phyloP scores from a whole-genome alignment of 129 eudicot genomes.

The Erigeron canadensis region DNA sequence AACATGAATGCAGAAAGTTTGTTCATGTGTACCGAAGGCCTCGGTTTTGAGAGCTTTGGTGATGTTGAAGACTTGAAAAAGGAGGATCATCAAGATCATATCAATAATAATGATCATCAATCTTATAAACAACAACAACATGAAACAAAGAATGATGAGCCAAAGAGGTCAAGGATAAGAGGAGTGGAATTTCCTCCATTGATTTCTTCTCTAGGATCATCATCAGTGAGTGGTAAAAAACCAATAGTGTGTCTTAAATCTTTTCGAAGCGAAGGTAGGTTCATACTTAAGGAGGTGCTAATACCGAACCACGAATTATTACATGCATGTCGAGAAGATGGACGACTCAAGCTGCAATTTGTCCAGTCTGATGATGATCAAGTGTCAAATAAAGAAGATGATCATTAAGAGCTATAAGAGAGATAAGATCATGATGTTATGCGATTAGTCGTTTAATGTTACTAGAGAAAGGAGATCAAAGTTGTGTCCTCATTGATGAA shows the following conservation, averaged over 20 bases:
- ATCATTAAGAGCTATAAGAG: slow-evolving; percentile 15
- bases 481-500: not conserved
- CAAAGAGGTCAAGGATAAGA: slow-evolving; percentile 17
- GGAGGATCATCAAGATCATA: not conserved
- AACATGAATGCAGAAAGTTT: slow-evolving; percentile 57
- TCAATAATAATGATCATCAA: not conserved
- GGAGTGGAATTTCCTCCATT: slow-evolving; percentile 24
- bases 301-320: slow-evolving; percentile 57
- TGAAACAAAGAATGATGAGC: slow-evolving; percentile 25
- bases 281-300: slow-evolving; percentile 57
- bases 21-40: slow-evolving; percentile 51
- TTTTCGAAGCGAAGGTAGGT: slow-evolving; percentile 57
- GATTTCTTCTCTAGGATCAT: slow-evolving; percentile 61
- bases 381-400: slow-evolving; percentile 36
- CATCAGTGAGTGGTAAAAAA: slow-evolving; percentile 17
- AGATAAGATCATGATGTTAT: slow-evolving; percentile 4
- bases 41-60: slow-evolving; percentile 76
- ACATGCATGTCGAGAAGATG: slow-evolving; percentile 69
- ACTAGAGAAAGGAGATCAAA: not conserved
- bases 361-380: slow-evolving; percentile 65
- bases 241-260: slow-evolving; percentile 43
- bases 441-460: not conserved
- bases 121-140: not conserved
- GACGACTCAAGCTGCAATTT: slow-evolving; percentile 58
- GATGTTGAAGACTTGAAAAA: slow-evolving; percentile 35